Percentiles rank a stretch among this genome's conserved stretches.
Conservation (phyloP, 2,329 filamentous ascomycete species). For the Xylariaceae sp. region DNA sequence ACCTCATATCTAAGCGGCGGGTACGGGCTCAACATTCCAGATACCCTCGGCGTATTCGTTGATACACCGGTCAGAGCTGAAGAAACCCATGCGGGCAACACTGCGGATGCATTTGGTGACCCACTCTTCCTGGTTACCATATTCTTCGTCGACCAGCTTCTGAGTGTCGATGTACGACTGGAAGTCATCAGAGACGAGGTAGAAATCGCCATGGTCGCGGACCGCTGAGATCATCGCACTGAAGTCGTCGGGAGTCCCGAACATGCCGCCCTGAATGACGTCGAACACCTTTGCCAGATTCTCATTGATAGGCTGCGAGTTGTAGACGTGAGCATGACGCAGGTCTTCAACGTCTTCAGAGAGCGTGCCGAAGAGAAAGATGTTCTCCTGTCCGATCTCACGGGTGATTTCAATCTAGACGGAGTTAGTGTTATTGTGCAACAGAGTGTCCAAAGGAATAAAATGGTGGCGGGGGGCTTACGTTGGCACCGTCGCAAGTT, state of each 20-base stretch:
- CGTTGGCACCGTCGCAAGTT: conserved; percentile 95
- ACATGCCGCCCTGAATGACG: conserved; percentile 71
- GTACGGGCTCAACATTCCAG: conserved; percentile 89
- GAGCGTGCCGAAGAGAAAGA: conserved; percentile 96
- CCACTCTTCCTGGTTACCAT: conserved; percentile 90
- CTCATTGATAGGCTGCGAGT: conserved; percentile 69
- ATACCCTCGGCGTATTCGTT: conserved; percentile 96
- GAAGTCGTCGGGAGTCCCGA: conserved; percentile 76
- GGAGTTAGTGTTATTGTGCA: conserved; percentile 12
- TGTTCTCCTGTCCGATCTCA: conserved; percentile 93
- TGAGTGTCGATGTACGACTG: conserved; percentile 91
- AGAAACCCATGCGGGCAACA: conserved; percentile 95
- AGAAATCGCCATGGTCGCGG: conserved; percentile 91
- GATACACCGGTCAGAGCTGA: conserved; percentile 90
- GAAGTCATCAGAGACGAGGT: conserved; percentile 96
- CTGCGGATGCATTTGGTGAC: conserved; percentile 81
- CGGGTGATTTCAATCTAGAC: conserved; percentile 86
- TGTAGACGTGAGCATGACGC: conserved; percentile 83
- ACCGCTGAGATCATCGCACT: conserved; percentile 79
- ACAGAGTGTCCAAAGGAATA: conserved; percentile 38
- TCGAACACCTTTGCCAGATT: conserved; percentile 77
- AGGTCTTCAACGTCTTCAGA: conserved; percentile 96
- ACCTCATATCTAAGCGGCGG: conserved; percentile 33
- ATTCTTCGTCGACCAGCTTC: conserved; percentile 82
- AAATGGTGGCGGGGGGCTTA: conserved; percentile 49